Evolutionary conservation across 805 yeast species (phyloP).

Genomic region (Myxozyma melibiosi): DNA sequence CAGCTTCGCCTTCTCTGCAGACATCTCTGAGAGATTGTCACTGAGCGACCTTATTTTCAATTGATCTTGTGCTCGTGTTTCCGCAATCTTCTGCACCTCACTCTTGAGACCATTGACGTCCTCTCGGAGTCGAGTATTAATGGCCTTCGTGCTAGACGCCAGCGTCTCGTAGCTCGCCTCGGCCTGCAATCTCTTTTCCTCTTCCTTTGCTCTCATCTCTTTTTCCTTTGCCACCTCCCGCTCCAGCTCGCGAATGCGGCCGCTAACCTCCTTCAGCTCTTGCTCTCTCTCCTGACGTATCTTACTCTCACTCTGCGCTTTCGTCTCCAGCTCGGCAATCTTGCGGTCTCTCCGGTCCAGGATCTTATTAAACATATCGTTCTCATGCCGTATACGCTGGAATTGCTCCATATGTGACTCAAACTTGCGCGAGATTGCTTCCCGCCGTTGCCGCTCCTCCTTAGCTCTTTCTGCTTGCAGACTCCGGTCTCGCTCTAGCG

Average conservation of each 20-base stretch:
- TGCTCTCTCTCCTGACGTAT: neutral
- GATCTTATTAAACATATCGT: constrained; percentile 69
- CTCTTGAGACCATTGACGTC: constrained; percentile 9
- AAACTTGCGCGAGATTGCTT: constrained; percentile 51
- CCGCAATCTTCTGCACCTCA: constrained; percentile 14
- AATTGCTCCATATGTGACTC: constrained; percentile 60
- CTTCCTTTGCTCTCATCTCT: constrained; percentile 15
- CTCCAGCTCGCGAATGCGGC: constrained; percentile 13
- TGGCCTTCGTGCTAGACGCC: constrained; percentile 13
- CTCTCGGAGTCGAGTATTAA: constrained; percentile 13
- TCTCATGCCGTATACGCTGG: constrained; percentile 62
- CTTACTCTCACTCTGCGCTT: constrained; percentile 38
- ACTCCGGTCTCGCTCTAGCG: constrained; percentile 54
- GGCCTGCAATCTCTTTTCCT: constrained; percentile 16
- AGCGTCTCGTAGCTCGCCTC: constrained; percentile 23
- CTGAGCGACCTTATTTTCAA: constrained; percentile 2
- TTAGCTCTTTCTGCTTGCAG: constrained; percentile 45
- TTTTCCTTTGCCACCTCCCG: constrained; percentile 16
- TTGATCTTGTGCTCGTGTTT: constrained; percentile 12
- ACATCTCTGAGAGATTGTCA: neutral
- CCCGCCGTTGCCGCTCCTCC: constrained; percentile 58
- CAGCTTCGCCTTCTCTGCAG: constrained; percentile 11
- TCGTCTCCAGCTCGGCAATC: constrained; percentile 64
- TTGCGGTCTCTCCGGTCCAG: constrained; percentile 71
- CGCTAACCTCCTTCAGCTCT: constrained; percentile 10